Evolutionary conservation across 2,329 filamentous ascomycete genomes (phyloP).

Genomic region (Colletotrichum somersetense): DNA sequence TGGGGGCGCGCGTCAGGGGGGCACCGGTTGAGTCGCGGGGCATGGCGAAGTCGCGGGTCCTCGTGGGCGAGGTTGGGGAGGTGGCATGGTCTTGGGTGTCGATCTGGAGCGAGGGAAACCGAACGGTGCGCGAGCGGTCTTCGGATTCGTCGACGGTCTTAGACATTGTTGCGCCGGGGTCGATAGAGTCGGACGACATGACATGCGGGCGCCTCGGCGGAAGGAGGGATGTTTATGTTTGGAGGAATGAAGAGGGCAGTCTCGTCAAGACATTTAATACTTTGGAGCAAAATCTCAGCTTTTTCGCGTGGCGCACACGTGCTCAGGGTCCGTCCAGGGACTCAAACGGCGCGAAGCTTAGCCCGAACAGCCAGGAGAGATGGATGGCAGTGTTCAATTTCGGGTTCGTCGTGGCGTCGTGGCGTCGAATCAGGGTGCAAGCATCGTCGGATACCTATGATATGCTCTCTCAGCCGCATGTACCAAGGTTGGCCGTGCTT

Average conservation of each 20-base stretch:
- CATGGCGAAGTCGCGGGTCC: constrained; percentile 10
- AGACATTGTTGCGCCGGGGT: constrained; percentile 26
- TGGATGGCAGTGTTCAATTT: not conserved
- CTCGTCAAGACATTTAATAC: constrained; percentile 11
- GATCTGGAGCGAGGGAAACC: constrained; percentile 31
- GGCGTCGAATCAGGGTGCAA: constrained; percentile 16
- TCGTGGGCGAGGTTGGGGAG: constrained; percentile 19
- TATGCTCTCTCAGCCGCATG: constrained; percentile 29
- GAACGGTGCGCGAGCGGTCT: constrained; percentile 23
- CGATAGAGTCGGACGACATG: constrained; percentile 23
- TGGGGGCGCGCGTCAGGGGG: constrained; percentile 36
- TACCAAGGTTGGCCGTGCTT: constrained; percentile 8
- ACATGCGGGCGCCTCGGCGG: not conserved
- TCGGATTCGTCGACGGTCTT: constrained; percentile 32
- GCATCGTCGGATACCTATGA: not conserved
- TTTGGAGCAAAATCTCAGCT: not conserved
- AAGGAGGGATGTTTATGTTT: not conserved
- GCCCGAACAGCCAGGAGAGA: not conserved
- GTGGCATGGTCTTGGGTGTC: constrained; percentile 32
- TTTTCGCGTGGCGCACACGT: constrained; percentile 18
- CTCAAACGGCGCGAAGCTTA: constrained; percentile 8
- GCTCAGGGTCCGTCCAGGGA: constrained; percentile 13
- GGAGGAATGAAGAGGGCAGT: not conserved
- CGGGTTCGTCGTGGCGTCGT: constrained; percentile 23
- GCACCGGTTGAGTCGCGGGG: constrained; percentile 26